These are phyloP conservation scores for Mrakia blollopis DNA, from an alignment of 768 basidiomycete genomes.

Conservation along the genomic window DNA sequence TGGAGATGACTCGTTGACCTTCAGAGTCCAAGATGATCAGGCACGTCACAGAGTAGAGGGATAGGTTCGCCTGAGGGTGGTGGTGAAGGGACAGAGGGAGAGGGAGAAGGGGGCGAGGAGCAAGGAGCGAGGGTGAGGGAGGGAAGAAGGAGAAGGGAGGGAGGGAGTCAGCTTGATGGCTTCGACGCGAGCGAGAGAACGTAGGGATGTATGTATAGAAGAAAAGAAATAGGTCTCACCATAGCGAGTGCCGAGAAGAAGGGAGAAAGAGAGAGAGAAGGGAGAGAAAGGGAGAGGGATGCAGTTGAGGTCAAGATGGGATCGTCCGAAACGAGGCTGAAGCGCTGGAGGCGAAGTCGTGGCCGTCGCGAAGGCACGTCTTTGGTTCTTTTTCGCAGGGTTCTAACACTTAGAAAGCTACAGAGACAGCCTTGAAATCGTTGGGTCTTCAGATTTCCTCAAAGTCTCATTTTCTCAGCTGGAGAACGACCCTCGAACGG, in stretches of 20 bases:
- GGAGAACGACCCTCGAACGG: no score
- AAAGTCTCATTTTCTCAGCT: no score
- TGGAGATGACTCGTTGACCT: conserved; percentile 88
- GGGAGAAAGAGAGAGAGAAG: neutral
- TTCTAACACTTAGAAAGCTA: no score
- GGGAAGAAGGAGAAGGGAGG: neutral
- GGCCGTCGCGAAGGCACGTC: no score
- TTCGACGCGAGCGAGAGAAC: no score
- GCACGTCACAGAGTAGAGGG: conserved; percentile 78
- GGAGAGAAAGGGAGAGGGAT: neutral
- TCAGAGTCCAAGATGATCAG: conserved; percentile 93
- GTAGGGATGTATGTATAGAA: no score
- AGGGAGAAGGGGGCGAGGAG: neutral
- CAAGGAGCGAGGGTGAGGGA: neutral
- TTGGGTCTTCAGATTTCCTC: no score
- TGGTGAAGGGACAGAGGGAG: neutral
- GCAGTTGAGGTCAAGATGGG: neutral
- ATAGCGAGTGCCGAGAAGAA: neutral
- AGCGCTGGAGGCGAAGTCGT: no score
- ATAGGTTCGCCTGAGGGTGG: conserved; percentile 57
- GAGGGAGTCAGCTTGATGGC: neutral
- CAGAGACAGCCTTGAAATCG: no score
- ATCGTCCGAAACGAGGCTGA: no score
- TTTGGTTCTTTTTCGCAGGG: no score
- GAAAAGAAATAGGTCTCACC: no score